Conservation (phyloP, 176 grass and related monocot species). For the Avena atlantica region DNA sequence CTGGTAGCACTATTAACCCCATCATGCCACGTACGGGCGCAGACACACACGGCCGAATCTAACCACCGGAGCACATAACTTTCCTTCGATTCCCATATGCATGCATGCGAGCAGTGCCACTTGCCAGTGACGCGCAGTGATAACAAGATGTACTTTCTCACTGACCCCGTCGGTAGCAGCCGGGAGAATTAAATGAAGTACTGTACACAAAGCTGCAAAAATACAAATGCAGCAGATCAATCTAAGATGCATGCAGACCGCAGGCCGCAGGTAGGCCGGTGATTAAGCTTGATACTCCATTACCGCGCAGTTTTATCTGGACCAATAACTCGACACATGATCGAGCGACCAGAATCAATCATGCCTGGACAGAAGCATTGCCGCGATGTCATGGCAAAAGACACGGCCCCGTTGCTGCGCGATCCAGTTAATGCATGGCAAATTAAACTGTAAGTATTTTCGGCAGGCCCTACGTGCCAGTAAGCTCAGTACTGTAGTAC, state of each 20-base stretch:
- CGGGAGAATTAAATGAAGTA: slow-evolving; percentile 39
- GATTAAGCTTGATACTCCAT: background rate
- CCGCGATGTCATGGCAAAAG: background rate
- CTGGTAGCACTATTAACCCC: background rate
- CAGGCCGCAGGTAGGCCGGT: background rate
- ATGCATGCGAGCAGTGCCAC: too few relatives aligned
- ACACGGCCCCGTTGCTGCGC: slow-evolving; percentile 28
- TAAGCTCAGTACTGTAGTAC: background rate
- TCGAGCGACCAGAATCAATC: background rate
- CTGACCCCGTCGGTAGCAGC: background rate
- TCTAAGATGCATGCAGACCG: background rate
- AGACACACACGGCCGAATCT: background rate
- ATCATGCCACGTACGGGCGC: background rate
- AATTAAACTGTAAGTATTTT: background rate
- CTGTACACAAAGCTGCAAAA: background rate
- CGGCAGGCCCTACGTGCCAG: background rate
- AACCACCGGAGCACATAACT: background rate
- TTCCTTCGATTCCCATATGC: background rate
- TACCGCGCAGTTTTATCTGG: background rate
- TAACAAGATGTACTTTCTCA: slow-evolving; percentile 31
- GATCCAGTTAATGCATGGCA: too few relatives aligned
- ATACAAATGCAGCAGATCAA: background rate
- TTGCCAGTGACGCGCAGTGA: slow-evolving; percentile 13
- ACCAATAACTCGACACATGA: background rate
- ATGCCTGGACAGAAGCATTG: background rate